Conservation (phyloP, 306 rosid genomes). For the Datisca glomerata region DNA sequence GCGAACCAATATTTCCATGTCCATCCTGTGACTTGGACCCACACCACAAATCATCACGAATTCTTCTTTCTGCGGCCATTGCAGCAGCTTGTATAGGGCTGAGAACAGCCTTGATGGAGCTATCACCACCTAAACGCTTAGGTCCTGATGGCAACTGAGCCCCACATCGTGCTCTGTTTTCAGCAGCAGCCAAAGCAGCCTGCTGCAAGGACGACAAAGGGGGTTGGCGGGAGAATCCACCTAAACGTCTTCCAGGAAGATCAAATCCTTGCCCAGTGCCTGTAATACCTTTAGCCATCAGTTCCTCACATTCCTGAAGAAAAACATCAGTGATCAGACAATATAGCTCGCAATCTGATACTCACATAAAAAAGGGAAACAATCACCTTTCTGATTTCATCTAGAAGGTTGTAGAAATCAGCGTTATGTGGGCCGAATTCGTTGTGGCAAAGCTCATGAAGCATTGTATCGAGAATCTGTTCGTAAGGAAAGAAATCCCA, state of each 20-base stretch:
- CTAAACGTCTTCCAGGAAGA: slow-evolving; percentile 37
- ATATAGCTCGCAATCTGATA: neutral
- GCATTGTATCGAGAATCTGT: slow-evolving; percentile 51
- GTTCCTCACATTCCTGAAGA: slow-evolving; percentile 46
- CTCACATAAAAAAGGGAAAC: neutral
- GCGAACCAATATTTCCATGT: slow-evolving; percentile 11
- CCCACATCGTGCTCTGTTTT: slow-evolving; percentile 33
- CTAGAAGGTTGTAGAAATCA: slow-evolving; percentile 43
- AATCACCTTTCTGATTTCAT: slow-evolving; percentile 45
- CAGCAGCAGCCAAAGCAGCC: slow-evolving; percentile 41
- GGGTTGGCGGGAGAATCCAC: slow-evolving; percentile 33
- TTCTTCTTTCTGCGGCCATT: slow-evolving; percentile 56
- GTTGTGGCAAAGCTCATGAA: slow-evolving; percentile 56
- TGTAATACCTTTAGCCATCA: slow-evolving; percentile 36
- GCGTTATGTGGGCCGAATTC: slow-evolving; percentile 43
- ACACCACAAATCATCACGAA: slow-evolving; percentile 56
- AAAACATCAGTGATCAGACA: neutral
- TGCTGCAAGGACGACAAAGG: slow-evolving; percentile 27
- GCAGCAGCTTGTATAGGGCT: slow-evolving; percentile 63
- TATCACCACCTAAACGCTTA: slow-evolving; percentile 43
- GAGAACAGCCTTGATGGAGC: slow-evolving; percentile 29
- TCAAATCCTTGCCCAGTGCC: slow-evolving; percentile 44
- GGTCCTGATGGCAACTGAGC: slow-evolving; percentile 40
- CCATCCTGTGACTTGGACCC: slow-evolving; percentile 26
- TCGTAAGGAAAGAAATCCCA: slow-evolving; percentile 53